Conservation (phyloP, 768 basidiomycete genomes). For the Lentinula sp. region DNA sequence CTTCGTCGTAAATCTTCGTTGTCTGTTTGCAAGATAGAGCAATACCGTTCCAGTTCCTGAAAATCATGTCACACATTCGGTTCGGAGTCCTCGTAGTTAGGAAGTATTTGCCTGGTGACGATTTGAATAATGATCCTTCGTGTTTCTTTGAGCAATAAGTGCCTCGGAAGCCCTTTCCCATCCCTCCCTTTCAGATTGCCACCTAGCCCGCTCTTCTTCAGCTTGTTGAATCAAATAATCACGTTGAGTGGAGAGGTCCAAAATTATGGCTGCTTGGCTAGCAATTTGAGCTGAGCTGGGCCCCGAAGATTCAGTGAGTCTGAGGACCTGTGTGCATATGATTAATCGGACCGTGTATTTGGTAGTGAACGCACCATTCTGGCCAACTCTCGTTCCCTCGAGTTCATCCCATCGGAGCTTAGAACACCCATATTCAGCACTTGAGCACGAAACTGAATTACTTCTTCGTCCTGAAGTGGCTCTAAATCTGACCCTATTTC, state of each 20-base stretch:
- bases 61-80: slow-evolving; percentile 5
- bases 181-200: slow-evolving; percentile 55
- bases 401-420: not conserved
- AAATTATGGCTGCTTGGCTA: slow-evolving; percentile 59
- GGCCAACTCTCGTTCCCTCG: slow-evolving; percentile 5
- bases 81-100: slow-evolving; percentile 1
- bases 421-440: not conserved
- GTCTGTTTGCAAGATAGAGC: slow-evolving; percentile 48
- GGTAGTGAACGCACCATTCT: not conserved
- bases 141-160: slow-evolving; percentile 45
- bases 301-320: slow-evolving; percentile 1
- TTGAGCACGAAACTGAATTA: not conserved
- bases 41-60: slow-evolving; percentile 54
- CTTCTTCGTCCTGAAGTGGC: slow-evolving; percentile 2
- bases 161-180: slow-evolving; percentile 70
- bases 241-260: slow-evolving; percentile 48
- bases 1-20: slow-evolving; percentile 56
- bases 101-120: slow-evolving; percentile 36
- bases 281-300: slow-evolving; percentile 30
- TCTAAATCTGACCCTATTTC: not conserved
- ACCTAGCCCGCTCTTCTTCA: slow-evolving; percentile 54
- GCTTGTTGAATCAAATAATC: slow-evolving; percentile 47
- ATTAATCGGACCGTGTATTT: not conserved
- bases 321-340: not conserved
- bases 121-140: slow-evolving; percentile 24